These are phyloP conservation scores for Dendrobium nobile DNA, from an alignment of 106 monocot genomes.

Conservation along the genomic window DNA sequence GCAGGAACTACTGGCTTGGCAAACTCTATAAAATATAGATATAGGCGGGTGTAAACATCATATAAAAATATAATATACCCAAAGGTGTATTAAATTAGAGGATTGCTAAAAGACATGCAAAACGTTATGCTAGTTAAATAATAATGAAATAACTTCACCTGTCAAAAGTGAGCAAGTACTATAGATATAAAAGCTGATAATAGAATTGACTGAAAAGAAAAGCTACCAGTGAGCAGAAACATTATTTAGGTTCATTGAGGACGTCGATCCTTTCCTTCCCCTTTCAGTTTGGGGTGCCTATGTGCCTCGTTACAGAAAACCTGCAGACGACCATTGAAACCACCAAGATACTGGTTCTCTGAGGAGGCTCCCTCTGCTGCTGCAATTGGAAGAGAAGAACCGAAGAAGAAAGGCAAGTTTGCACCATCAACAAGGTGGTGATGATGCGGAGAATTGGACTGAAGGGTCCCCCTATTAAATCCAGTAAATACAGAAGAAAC, in stretches of 20 bases:
- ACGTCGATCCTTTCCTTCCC: conserved; percentile 70
- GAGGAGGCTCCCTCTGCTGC: conserved; percentile 23
- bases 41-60: too few relatives aligned
- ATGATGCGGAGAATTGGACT: conserved; percentile 90
- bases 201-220: not conserved
- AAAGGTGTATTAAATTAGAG: too few relatives aligned
- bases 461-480: conserved; percentile 99
- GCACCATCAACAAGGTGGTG: conserved; percentile 53
- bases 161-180: too few relatives aligned
- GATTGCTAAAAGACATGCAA: too few relatives aligned
- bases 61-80: too few relatives aligned
- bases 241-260: not conserved
- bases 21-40: too few relatives aligned
- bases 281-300: conserved; percentile 62
- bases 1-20: too few relatives aligned
- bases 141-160: too few relatives aligned
- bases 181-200: too few relatives aligned
- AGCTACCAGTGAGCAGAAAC: not conserved
- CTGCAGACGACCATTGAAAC: conserved; percentile 65
- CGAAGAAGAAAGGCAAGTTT: conserved; percentile 67
- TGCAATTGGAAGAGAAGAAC: conserved; percentile 27
- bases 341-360: conserved; percentile 37
- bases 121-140: too few relatives aligned
- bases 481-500: conserved; percentile 76
- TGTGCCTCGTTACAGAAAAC: conserved; percentile 45